Percentiles rank a stretch among this genome's conserved stretches.
phyloP scores from a whole-genome alignment of 169 alveolate species.

The Plasmodium relictum region DNA sequence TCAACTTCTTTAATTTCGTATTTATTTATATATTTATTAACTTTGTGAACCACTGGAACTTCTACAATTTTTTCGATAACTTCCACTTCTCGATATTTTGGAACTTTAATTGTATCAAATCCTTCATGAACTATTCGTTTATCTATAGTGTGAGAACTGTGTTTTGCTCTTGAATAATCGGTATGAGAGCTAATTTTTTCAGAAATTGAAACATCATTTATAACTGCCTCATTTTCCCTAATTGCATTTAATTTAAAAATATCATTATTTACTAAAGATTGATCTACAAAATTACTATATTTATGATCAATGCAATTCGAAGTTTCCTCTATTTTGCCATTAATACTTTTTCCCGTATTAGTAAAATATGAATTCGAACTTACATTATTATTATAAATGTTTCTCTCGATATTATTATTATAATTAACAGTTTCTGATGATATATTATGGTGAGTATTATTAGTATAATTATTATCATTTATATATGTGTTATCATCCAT shows the following conservation, averaged over 20 bases:
- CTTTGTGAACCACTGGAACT: slow-evolving; percentile 87
- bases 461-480: not conserved
- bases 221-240: slow-evolving; percentile 17
- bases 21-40: slow-evolving; percentile 83
- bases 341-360: not conserved
- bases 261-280: not conserved
- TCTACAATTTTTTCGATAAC: slow-evolving; percentile 85
- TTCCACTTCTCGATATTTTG: slow-evolving; percentile 86
- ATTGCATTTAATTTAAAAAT: slow-evolving; percentile 11
- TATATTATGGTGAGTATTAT: not conserved
- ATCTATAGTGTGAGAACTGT: slow-evolving; percentile 77
- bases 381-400: not conserved
- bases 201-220: slow-evolving; percentile 15
- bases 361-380: too few relatives aligned
- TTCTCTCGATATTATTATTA: not conserved
- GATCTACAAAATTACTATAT: not conserved
- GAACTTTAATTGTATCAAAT: slow-evolving; percentile 84
- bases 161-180: slow-evolving; percentile 84
- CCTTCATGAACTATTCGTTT: slow-evolving; percentile 86
- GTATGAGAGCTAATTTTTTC: slow-evolving; percentile 65
- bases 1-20: slow-evolving; percentile 86
- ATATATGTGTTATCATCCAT: slow-evolving; percentile 15
- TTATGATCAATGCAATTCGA: not conserved
- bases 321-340: slow-evolving; percentile 18
- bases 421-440: not conserved